Conservation (phyloP, 148 eudicot species). For the Bassia scoparia region DNA sequence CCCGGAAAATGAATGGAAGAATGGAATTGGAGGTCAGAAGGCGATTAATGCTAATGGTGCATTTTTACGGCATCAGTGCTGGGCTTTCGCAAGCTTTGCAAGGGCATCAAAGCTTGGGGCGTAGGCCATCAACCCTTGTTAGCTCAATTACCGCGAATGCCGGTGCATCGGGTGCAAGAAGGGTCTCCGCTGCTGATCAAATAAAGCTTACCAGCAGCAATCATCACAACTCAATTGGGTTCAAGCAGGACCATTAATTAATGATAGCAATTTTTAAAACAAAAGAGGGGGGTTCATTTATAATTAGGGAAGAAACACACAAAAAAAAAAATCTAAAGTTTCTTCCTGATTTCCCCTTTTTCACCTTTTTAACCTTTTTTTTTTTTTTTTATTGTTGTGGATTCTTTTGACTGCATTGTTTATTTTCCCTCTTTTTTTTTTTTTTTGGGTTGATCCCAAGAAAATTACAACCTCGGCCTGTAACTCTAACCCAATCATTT, state of each 20-base stretch:
- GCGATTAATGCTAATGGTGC: conserved; percentile 70
- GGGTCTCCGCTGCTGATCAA: conserved; percentile 51
- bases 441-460: conserved; percentile 22
- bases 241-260: neutral
- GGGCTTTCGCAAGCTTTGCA: conserved; percentile 63
- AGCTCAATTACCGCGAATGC: conserved; percentile 42
- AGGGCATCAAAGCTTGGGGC: conserved; percentile 72
- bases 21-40: conserved; percentile 79
- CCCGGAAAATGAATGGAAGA: conserved; percentile 52
- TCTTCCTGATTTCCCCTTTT: conserved; percentile 17
- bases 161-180: conserved; percentile 55
- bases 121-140: conserved; percentile 50
- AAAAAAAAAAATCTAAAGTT: conserved; percentile 9
- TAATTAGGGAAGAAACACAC: conserved; percentile 12
- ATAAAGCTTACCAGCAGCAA: neutral
- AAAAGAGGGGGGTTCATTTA: conserved; percentile 3
- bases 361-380: neutral
- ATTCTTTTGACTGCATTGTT: conserved; percentile 22
- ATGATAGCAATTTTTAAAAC: neutral
- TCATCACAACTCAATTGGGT: conserved; percentile 11
- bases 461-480: conserved; percentile 48
- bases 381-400: conserved; percentile 17
- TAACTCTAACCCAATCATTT: conserved; percentile 32
- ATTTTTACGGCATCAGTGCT: conserved; percentile 49
- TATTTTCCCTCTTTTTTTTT: neutral